Percentiles rank a stretch among this genome's conserved stretches.
These are phyloP conservation scores for Eucalyptus guilfoylei DNA, from an alignment of 345 rosid species.

Conservation along the genomic window DNA sequence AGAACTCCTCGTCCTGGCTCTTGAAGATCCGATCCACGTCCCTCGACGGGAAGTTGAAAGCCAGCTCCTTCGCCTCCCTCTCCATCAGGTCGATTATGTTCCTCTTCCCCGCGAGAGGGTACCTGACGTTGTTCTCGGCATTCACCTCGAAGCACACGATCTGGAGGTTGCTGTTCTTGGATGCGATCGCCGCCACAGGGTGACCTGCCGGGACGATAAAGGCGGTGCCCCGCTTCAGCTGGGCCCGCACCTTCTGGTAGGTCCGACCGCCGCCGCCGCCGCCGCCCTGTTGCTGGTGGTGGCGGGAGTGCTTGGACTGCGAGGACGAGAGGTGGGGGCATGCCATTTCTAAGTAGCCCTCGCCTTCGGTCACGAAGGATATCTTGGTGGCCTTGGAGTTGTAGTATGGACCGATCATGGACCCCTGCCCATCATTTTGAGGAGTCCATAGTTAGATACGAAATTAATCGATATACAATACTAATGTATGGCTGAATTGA, in stretches of 20 bases:
- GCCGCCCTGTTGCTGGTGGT: neutral
- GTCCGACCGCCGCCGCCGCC: neutral
- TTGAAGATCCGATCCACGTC: constrained; percentile 21
- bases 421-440: constrained; percentile 8
- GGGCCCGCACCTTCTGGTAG: constrained; percentile 16
- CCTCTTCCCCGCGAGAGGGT: constrained; percentile 20
- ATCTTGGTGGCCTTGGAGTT: constrained; percentile 27
- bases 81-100: constrained; percentile 19
- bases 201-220: constrained; percentile 30
- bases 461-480: neutral
- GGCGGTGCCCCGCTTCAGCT: neutral
- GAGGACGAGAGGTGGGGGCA: constrained; percentile 19
- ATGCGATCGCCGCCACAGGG: constrained; percentile 19
- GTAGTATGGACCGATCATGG: constrained; percentile 19
- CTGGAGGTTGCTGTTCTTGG: constrained; percentile 6
- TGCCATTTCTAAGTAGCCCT: constrained; percentile 31
- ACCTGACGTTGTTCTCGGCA: constrained; percentile 13
- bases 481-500: neutral
- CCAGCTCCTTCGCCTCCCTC: constrained; percentile 27
- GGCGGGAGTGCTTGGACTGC: neutral
- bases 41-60: constrained; percentile 10
- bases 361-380: constrained; percentile 7
- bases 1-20: constrained; percentile 28
- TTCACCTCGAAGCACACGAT: constrained; percentile 29
- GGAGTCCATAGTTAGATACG: neutral